Base-by-base conservation (phyloP, 805 yeast species). In the Nakazawaea ishiwadae region DNA sequence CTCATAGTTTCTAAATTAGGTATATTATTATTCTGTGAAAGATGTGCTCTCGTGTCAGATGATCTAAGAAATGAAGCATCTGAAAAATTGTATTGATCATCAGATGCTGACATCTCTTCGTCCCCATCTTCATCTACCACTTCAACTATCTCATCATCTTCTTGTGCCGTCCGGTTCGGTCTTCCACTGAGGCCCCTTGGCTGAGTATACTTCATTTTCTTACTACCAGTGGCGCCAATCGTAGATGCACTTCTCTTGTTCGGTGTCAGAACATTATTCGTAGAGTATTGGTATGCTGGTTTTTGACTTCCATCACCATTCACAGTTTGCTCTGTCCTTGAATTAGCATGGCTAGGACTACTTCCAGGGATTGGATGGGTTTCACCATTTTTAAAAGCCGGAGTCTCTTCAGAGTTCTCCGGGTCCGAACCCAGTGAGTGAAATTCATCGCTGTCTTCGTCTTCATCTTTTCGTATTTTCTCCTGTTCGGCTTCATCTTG, bases 1-100 rank as follows among this genome's bases (percentile, higher is more conserved):
- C 14, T 16, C 4, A 39, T 11, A 4, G 18, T 7, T 1, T 51
- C 35, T 12, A 53, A 37, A 18, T 42, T 42, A n/a, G 37, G 7
- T 16, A 23, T 27, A 15, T 14, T 17, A 21, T 18, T 5, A 6
- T 26, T 47, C 40, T 11, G 37, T 32, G 35, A 44, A 39, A 42
- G 33, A 31, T 34, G 20, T 4, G 26, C 17, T 23, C 34, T 34
- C 16, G 30, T 15, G 8, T 16, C 26, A 12, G 26, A 19, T 7
- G 26, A 16, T 26, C n/a, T 32, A 11, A 12, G 7, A 32, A 6
- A 2, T 15, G n/a, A 2, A 31, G 33, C 16, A n/a, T n/a, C 12
- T 31, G 12, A 9, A 9, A 8, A 16, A 10, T 10, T 7, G 10
- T 7, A 7, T 8, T 23, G 26, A 23, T 23, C n/a, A n/a, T n/a